Evolutionary conservation across 768 basidiomycete genomes (phyloP).

Genomic region (Polyporus arcularius): DNA sequence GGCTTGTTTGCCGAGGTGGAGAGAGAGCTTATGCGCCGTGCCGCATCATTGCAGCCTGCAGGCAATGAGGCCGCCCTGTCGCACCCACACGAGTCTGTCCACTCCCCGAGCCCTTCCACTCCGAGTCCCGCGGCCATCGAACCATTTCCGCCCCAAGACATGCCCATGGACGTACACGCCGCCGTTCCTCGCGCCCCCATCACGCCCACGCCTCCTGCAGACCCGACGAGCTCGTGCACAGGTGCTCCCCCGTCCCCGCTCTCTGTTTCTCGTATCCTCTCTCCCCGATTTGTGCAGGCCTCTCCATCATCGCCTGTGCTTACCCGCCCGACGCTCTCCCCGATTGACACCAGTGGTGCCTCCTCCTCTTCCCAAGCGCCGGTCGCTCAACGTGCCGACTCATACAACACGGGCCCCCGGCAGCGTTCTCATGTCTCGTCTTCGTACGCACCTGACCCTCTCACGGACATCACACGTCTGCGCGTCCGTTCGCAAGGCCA

Average conservation of each 20-base stretch:
- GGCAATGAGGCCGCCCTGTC: constrained; percentile 35
- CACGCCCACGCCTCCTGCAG: constrained; percentile 1
- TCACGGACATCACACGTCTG: constrained; percentile 74
- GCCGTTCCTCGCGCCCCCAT: constrained; percentile 8
- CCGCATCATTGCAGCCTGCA: constrained; percentile 28
- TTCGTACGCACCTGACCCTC: constrained; percentile 46
- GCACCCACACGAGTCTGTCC: constrained; percentile 6
- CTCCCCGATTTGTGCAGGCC: not conserved
- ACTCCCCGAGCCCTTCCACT: constrained; percentile 14
- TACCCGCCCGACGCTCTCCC: constrained; percentile 12
- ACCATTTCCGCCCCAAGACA: constrained; percentile 37
- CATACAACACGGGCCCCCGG: constrained; percentile 26
- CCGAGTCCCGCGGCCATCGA: constrained; percentile 21
- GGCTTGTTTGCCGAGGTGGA: constrained; percentile 33
- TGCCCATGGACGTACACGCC: constrained; percentile 34
- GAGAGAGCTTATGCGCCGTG: constrained; percentile 30
- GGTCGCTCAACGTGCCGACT: constrained; percentile 14
- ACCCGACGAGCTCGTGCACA: not conserved
- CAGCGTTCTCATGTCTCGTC: constrained; percentile 17
- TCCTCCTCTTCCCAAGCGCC: constrained; percentile 15
- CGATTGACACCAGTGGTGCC: constrained; percentile 17
- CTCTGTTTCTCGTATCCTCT: not conserved
- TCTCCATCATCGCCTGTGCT: constrained; percentile 4
- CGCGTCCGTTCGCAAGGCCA: constrained; percentile 72
- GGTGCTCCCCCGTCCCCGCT: not conserved